phyloP scores from a whole-genome alignment of 2,329 filamentous ascomycete species.

The Nemania sp. region DNA sequence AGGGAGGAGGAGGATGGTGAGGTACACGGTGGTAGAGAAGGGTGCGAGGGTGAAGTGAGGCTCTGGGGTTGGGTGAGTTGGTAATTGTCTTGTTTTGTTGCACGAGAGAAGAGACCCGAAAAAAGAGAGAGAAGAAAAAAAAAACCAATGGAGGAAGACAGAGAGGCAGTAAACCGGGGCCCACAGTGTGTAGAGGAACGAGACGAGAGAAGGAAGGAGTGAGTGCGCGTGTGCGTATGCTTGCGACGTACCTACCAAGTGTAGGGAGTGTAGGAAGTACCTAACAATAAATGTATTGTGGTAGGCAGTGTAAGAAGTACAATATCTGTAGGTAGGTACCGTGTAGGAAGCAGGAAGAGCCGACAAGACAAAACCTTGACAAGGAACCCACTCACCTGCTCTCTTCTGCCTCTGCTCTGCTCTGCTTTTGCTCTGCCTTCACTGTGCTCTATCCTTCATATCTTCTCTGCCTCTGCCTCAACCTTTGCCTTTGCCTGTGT shows the following conservation, averaged over 20 bases:
- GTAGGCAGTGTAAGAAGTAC: too few species aligned
- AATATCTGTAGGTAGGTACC: too few species aligned
- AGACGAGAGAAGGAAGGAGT: neutral
- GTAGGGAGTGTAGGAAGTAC: too few species aligned
- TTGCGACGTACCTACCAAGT: too few species aligned
- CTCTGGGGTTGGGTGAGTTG: constrained; percentile 3
- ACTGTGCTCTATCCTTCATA: too few species aligned
- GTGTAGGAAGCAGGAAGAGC: neutral
- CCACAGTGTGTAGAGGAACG: constrained; percentile 9
- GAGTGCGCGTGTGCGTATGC: neutral
- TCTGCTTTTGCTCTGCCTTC: too few species aligned
- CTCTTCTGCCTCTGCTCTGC: neutral
- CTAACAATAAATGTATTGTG: too few species aligned
- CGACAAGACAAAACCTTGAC: constrained; percentile 10
- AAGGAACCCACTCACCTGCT: constrained; percentile 4
- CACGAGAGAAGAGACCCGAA: constrained; percentile 4
- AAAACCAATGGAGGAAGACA: neutral
- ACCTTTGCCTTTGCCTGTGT: too few species aligned
- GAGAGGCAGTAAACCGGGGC: neutral
- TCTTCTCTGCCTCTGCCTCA: too few species aligned
- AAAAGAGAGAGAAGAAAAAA: neutral
- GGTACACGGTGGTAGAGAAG: neutral
- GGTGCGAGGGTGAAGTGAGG: constrained; percentile 10
- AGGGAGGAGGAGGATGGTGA: constrained; percentile 1
- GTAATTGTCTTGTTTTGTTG: constrained; percentile 11